phyloP scores from a whole-genome alignment of 345 rosid species.

The Aquilaria malaccensis region DNA sequence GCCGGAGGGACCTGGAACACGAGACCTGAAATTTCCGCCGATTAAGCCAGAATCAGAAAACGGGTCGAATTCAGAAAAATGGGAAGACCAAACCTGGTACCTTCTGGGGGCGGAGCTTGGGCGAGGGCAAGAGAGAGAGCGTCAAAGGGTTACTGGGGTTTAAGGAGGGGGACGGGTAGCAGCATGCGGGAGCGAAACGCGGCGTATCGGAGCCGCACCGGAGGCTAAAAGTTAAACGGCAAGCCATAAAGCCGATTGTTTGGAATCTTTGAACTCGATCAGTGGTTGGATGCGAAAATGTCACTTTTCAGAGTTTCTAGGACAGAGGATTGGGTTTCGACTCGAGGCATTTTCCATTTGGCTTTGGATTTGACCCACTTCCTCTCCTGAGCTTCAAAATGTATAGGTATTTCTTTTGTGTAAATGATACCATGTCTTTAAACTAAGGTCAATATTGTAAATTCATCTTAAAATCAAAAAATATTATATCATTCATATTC shows the following conservation, averaged over 20 bases:
- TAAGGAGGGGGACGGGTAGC: slow-evolving; percentile 17
- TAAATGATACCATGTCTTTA: too few relatives aligned
- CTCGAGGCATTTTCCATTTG: not conserved
- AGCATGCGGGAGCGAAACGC: slow-evolving; percentile 35
- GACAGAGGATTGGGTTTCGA: slow-evolving; percentile 1
- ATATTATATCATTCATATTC: too few relatives aligned
- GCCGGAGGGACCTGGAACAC: slow-evolving; percentile 27
- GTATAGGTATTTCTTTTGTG: too few relatives aligned
- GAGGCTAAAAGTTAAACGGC: slow-evolving; percentile 24
- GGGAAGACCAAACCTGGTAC: slow-evolving; percentile 9
- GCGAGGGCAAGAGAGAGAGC: slow-evolving; percentile 19
- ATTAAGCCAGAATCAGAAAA: not conserved
- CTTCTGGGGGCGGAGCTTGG: slow-evolving; percentile 17
- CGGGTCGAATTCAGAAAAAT: not conserved
- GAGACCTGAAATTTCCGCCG: slow-evolving; percentile 29
- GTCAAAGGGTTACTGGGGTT: slow-evolving; percentile 27
- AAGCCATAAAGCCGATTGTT: slow-evolving; percentile 32
- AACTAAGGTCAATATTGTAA: too few relatives aligned
- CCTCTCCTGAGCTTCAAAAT: too few relatives aligned
- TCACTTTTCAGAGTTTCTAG: not conserved
- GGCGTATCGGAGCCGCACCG: slow-evolving; percentile 43
- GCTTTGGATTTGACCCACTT: not conserved
- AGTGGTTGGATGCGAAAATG: not conserved
- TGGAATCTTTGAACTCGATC: not conserved
- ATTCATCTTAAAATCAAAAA: too few relatives aligned